Evolutionary conservation across 75 land plant species (phyloP).

Genomic region (Isoetes taiwanensis): DNA sequence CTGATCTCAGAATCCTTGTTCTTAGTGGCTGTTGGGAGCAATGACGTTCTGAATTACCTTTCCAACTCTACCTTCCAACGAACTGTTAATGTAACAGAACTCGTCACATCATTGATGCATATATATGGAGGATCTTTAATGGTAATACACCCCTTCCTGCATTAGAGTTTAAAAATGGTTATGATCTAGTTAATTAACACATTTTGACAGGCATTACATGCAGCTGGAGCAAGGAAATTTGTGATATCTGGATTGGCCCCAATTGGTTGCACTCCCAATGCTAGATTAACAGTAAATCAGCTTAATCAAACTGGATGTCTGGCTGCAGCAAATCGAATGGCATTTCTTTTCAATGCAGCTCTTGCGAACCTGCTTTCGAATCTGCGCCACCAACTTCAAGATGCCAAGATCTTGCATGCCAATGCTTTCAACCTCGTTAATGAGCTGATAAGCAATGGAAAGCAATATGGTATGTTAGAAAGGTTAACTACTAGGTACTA

Average conservation of each 20-base stretch:
- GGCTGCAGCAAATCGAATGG: background rate
- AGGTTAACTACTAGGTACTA: no score
- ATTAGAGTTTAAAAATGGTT: background rate
- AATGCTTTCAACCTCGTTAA: constrained; percentile 1
- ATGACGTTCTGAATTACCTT: background rate
- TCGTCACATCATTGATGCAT: background rate
- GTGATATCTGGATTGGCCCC: background rate
- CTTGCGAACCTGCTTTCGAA: background rate
- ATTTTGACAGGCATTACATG: background rate
- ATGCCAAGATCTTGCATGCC: background rate
- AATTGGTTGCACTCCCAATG: background rate
- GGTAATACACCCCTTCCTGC: background rate
- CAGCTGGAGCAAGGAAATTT: background rate
- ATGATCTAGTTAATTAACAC: background rate
- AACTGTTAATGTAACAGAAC: background rate
- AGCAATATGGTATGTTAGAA: background rate
- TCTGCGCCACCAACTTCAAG: background rate
- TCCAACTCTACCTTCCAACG: background rate
- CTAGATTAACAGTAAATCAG: background rate
- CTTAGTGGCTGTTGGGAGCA: background rate
- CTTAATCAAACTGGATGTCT: background rate
- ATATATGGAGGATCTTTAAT: background rate
- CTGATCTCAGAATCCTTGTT: no score
- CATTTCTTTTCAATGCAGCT: background rate
- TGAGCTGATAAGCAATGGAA: background rate